Percentiles rank a stretch among this genome's conserved stretches.
These are phyloP conservation scores for Umbilicaria muhlenbergii DNA, from an alignment of 495 filamentous ascomycete genomes.

Conservation along the genomic window DNA sequence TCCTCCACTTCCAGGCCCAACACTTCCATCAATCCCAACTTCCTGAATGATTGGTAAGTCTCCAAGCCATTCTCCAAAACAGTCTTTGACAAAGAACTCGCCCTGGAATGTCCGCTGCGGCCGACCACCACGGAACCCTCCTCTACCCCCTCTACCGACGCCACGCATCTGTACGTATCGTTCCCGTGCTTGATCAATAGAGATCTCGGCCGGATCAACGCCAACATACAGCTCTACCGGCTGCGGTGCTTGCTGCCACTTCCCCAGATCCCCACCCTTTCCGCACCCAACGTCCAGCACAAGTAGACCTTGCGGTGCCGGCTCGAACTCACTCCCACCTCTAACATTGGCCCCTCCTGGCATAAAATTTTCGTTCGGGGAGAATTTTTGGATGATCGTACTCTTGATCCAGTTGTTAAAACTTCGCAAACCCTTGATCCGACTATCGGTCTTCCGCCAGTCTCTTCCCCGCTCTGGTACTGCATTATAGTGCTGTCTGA, in stretches of 20 bases:
- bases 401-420: constrained; percentile 99
- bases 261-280: constrained; percentile 87
- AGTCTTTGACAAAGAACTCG: constrained; percentile 77
- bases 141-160: constrained; percentile 37
- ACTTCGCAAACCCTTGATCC: constrained; percentile 82
- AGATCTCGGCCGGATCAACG: constrained; percentile 80
- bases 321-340: constrained; percentile 14
- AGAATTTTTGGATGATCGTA: constrained; percentile 91
- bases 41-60: constrained; percentile 62
- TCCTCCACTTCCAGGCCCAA: constrained; percentile 37
- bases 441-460: constrained; percentile 84
- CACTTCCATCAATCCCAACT: constrained; percentile 65
- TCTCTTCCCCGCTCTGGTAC: constrained; percentile 82
- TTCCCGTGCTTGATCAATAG: constrained; percentile 75
- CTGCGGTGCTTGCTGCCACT: constrained; percentile 87
- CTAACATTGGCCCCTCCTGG: constrained; percentile 32
- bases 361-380: constrained; percentile 52
- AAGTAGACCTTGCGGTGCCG: constrained; percentile 40
- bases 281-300: constrained; percentile 93
- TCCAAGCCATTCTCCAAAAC: constrained; percentile 65
- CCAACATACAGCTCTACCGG: constrained; percentile 79
- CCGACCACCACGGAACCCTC: constrained; percentile 26
- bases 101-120: constrained; percentile 53
- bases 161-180: constrained; percentile 63
- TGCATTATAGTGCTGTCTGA: constrained; percentile 89